Evolutionary conservation across 2,329 filamentous ascomycete species (phyloP).

Genomic region (Colletotrichum spinosum): DNA sequence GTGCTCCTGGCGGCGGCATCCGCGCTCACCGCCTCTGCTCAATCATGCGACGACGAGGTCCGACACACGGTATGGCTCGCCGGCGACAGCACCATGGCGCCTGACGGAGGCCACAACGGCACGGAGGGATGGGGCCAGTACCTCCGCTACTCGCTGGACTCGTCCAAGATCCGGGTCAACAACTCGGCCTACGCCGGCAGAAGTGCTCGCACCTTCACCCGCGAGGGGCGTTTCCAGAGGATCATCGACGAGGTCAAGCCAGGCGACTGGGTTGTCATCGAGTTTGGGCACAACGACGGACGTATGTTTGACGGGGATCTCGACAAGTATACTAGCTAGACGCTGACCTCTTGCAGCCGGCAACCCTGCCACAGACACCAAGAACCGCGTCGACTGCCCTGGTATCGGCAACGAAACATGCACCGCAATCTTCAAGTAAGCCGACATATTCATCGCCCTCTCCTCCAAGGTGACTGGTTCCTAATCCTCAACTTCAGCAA

Average conservation of each 20-base stretch:
- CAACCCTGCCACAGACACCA: conserved; percentile 53
- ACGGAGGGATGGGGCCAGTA: conserved; percentile 72
- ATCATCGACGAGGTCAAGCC: conserved; percentile 63
- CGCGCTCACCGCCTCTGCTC: conserved; percentile 12
- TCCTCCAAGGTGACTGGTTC: background rate
- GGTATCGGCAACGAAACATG: conserved; percentile 68
- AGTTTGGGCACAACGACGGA: conserved; percentile 82
- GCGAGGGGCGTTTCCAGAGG: conserved; percentile 72
- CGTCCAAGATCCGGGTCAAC: conserved; percentile 51
- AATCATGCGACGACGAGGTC: background rate
- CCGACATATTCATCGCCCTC: fast-evolving
- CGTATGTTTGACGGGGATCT: conserved; percentile 41
- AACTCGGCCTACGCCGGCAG: conserved; percentile 77
- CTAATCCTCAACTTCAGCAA: conserved; percentile 9
- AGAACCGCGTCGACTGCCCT: conserved; percentile 69
- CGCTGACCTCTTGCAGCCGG: conserved; percentile 5
- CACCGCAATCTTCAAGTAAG: conserved; percentile 55
- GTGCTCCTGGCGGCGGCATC: conserved; percentile 8
- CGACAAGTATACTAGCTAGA: fast-evolving
- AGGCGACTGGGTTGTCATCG: conserved; percentile 76
- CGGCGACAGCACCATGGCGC: conserved; percentile 72
- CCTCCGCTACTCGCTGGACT: conserved; percentile 60
- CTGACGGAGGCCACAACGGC: conserved; percentile 51
- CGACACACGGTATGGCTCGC: conserved; percentile 63
- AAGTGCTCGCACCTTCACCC: conserved; percentile 73